Percentiles rank a stretch among this genome's conserved stretches.
These are phyloP conservation scores for Dryadomyces quercivorus DNA, from an alignment of 2,329 filamentous ascomycete species.

Conservation along the genomic window DNA sequence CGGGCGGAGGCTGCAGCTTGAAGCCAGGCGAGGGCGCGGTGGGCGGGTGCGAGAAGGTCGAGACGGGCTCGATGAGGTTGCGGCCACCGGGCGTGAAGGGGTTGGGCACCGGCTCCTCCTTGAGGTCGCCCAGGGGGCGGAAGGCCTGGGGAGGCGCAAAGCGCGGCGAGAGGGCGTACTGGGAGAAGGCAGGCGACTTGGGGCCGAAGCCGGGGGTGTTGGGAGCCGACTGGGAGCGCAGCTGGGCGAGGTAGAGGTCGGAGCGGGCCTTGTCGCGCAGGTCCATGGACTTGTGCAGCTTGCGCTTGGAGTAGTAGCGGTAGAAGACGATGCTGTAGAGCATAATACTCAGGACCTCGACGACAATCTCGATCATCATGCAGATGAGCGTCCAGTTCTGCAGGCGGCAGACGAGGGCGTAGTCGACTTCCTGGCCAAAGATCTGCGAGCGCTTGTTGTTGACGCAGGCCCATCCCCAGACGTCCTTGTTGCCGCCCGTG, in stretches of 20 bases:
- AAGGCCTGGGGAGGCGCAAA: conserved; percentile 47
- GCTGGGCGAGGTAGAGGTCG: conserved; percentile 84
- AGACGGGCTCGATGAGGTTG: conserved; percentile 49
- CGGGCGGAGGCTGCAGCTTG: conserved; percentile 74
- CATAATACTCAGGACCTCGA: conserved; percentile 81
- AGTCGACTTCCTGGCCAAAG: conserved; percentile 72
- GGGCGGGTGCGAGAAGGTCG: conserved; percentile 40
- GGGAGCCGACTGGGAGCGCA: conserved; percentile 75
- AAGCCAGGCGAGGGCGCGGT: conserved; percentile 41
- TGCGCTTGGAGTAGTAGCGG: conserved; percentile 92
- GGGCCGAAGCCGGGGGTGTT: conserved; percentile 85
- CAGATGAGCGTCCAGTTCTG: conserved; percentile 94
- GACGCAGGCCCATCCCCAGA: conserved; percentile 98
- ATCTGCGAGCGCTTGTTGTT: conserved; percentile 70
- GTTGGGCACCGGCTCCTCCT: conserved; percentile 21
- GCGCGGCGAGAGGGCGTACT: conserved; percentile 46
- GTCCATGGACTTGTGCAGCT: conserved; percentile 94
- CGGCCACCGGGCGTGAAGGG: conserved; percentile 39
- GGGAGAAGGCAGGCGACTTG: conserved; percentile 46
- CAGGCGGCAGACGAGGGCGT: conserved; percentile 81
- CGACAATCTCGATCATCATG: conserved; percentile 90
- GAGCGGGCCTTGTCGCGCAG: conserved; percentile 85
- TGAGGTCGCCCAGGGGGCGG: conserved; percentile 26
- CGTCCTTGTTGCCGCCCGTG: conserved; percentile 66
- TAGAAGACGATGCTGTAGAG: conserved; percentile 96